phyloP scores from a whole-genome alignment of 306 rosid genomes.

The Macrotyloma uniflorum region DNA sequence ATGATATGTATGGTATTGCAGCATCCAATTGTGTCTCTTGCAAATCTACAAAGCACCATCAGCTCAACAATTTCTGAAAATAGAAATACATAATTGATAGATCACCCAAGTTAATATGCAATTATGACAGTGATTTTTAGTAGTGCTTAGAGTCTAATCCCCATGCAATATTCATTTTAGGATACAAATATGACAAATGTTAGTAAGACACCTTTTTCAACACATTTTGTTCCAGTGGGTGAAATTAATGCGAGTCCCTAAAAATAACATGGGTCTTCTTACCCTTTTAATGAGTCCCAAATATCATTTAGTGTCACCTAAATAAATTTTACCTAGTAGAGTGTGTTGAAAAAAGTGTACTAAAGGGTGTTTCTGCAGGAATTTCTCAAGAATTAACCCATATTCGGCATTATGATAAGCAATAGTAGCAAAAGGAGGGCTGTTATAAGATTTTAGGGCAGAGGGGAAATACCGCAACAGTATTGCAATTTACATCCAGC shows the following conservation, averaged over 20 bases:
- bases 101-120: slow-evolving; percentile 4
- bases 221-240: not conserved
- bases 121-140: not conserved
- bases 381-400: not conserved
- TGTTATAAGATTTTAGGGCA: not conserved
- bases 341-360: not conserved
- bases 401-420: slow-evolving; percentile 12
- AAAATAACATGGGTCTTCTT: not conserved
- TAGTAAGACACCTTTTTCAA: not conserved
- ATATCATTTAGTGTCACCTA: not conserved
- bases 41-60: slow-evolving; percentile 25
- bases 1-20: slow-evolving; percentile 22
- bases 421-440: not conserved
- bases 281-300: not conserved
- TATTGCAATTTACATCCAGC: slow-evolving; percentile 40
- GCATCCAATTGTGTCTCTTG: slow-evolving; percentile 11
- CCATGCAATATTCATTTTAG: not conserved
- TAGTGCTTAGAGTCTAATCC: not conserved
- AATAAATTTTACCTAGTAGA: not conserved
- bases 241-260: not conserved
- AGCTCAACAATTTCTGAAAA: slow-evolving; percentile 55
- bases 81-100: slow-evolving; percentile 26
- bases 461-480: slow-evolving; percentile 45
- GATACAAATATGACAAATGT: not conserved
- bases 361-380: not conserved